Evolutionary conservation across 116 monocot genomes (phyloP).

Genomic region (Trichopus zeylanicus): DNA sequence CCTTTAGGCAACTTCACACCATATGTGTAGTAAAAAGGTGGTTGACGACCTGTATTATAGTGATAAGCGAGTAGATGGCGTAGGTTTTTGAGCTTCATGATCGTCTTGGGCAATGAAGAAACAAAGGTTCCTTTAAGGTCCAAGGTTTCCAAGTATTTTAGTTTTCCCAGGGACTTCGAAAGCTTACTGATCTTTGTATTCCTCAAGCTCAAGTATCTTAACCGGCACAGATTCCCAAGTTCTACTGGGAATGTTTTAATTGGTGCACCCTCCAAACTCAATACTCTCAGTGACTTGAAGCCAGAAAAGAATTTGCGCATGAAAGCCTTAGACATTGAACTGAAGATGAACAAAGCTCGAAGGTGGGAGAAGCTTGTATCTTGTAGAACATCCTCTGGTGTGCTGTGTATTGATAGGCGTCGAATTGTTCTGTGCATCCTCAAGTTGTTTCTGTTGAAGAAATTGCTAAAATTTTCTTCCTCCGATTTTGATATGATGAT

Average conservation of each 20-base stretch:
- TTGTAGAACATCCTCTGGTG: background rate
- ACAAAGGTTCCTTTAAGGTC: constrained; percentile 13
- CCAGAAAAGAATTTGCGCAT: constrained; percentile 1
- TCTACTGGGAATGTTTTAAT: constrained; percentile 13
- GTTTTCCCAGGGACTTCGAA: constrained; percentile 14
- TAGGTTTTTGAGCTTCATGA: constrained; percentile 7
- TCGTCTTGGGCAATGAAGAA: constrained; percentile 6
- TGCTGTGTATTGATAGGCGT: background rate
- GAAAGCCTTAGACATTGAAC: constrained; percentile 3
- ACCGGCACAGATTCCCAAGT: constrained; percentile 7
- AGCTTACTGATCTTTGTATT: constrained; percentile 9
- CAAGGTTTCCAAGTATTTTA: constrained; percentile 15
- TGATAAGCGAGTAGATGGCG: constrained; percentile 16
- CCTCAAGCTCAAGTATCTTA: constrained; percentile 26
- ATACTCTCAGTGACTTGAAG: constrained; percentile 2
- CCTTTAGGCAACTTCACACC: constrained; percentile 12
- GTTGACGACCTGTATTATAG: background rate
- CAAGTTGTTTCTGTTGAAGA: background rate
- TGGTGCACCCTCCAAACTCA: constrained; percentile 16
- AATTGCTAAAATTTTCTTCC: constrained; percentile 5
- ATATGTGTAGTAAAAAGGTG: constrained; percentile 2
- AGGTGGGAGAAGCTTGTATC: background rate
- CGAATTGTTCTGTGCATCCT: background rate
- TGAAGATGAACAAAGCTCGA: constrained; percentile 1
- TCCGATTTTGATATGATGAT: background rate